Evolutionary conservation across 2,329 filamentous ascomycete species (phyloP).

Genomic region (Penicillium fuscoglaucum): DNA sequence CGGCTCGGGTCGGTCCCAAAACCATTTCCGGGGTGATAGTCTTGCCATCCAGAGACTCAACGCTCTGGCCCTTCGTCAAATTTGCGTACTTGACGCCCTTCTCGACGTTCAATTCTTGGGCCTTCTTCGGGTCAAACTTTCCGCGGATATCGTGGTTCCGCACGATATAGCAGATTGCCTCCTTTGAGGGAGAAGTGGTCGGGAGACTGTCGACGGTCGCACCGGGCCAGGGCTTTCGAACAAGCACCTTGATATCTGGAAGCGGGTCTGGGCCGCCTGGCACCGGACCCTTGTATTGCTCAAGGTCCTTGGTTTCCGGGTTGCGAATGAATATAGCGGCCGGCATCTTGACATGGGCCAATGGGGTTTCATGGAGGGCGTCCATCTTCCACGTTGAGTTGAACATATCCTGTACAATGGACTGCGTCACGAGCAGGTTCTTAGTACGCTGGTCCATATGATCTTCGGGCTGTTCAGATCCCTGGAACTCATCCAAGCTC

Average conservation of each 20-base stretch:
- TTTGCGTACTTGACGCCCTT: slow-evolving; percentile 58
- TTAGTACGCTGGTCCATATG: slow-evolving; percentile 28
- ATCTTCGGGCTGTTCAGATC: slow-evolving; percentile 16
- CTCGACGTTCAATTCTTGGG: slow-evolving; percentile 64
- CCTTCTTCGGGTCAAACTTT: slow-evolving; percentile 70
- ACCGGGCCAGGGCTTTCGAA: slow-evolving; percentile 77
- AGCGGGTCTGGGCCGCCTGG: slow-evolving; percentile 53
- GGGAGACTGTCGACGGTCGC: slow-evolving; percentile 66
- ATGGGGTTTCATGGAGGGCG: slow-evolving; percentile 63
- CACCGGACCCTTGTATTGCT: slow-evolving; percentile 68
- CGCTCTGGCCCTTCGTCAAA: slow-evolving; percentile 64
- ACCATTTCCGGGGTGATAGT: slow-evolving; percentile 86
- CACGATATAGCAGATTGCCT: slow-evolving; percentile 83
- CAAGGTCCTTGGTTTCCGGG: slow-evolving; percentile 61
- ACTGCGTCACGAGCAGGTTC: slow-evolving; percentile 56
- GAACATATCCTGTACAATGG: slow-evolving; percentile 75
- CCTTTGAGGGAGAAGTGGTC: slow-evolving; percentile 62
- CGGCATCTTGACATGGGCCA: slow-evolving; percentile 67
- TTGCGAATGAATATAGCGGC: slow-evolving; percentile 70
- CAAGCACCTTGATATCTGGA: slow-evolving; percentile 69
- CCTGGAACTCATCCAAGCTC: slow-evolving; percentile 52
- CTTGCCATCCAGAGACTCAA: slow-evolving; percentile 64
- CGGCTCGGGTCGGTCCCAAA: slow-evolving; percentile 64
- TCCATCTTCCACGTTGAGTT: slow-evolving; percentile 74
- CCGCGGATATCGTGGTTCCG: slow-evolving; percentile 74